phyloP scores from a whole-genome alignment of 306 rosid genomes.

The Neltuma alba region DNA sequence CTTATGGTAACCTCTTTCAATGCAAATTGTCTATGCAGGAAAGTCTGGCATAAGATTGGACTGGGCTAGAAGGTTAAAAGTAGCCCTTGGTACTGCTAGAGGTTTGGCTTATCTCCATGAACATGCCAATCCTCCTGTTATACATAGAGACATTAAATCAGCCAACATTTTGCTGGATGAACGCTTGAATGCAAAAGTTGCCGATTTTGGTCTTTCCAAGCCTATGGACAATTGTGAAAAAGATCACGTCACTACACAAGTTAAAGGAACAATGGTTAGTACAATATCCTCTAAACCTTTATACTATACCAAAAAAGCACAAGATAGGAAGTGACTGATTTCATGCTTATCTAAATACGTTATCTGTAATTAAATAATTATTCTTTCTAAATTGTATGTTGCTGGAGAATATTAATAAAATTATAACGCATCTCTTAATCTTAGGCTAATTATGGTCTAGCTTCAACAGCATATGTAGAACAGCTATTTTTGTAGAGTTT shows the following conservation, averaged over 20 bases:
- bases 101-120: slow-evolving; percentile 77
- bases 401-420: too few species aligned
- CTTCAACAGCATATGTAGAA: too few species aligned
- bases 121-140: slow-evolving; percentile 64
- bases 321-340: background rate
- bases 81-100: slow-evolving; percentile 61
- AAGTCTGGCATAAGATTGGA: slow-evolving; percentile 49
- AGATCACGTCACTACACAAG: slow-evolving; percentile 61
- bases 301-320: background rate
- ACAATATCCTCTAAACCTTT: background rate
- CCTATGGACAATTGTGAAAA: slow-evolving; percentile 44
- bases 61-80: slow-evolving; percentile 60
- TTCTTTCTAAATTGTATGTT: too few species aligned
- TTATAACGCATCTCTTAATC: too few species aligned
- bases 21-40: slow-evolving; percentile 36
- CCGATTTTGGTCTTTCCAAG: slow-evolving; percentile 77
- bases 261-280: slow-evolving; percentile 73
- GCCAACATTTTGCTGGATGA: slow-evolving; percentile 64
- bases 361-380: too few species aligned
- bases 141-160: slow-evolving; percentile 74
- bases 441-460: too few species aligned
- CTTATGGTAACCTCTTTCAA: background rate
- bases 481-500: too few species aligned
- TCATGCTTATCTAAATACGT: too few species aligned
- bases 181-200: slow-evolving; percentile 53